Evolutionary conservation across 495 filamentous ascomycete species (phyloP), one percentile per base, ranked within the genome.

Genomic region (Elasticomyces elasticus): DNA sequence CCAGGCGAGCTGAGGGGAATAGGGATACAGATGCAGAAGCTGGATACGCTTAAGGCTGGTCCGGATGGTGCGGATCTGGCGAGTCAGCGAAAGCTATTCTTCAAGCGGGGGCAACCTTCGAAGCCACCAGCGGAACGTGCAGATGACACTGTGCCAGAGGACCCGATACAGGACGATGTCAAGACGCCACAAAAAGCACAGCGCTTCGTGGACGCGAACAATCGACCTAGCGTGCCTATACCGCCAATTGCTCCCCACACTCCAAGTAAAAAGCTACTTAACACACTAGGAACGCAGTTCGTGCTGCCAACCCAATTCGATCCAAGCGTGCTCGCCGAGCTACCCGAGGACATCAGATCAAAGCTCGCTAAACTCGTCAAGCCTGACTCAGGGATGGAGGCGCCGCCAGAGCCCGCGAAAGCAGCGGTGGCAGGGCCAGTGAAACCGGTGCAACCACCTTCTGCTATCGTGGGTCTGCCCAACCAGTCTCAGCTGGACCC

Each of bases 1-100:
- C 87, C 92, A 0, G 91, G 90, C 5, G 94, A 97, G 63, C 73
- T 98, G 25, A 74, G 92, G 61, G 92, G 92, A 11, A 70, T 98
- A 24, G 94, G 91, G 0, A 74, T 97, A 1, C 89, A 95, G 64
- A 84, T 95, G 81, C 89, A 86, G 19, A 95, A 87, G 69, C 76
- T 98, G 5, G 89, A 98, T 55, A 82, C 83, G 10, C 67, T 89
- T 44, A 92, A 86, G 61, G 54, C 64, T 10, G 45, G 57, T 9
- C 49, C 25, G 10, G 63, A 63, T 26, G 69, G 69, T 5, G 50
- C 46, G 22, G 35, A 59, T 11, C 61, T 67, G 19, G 68, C 71
- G 55, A 72, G 66, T 64, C 85, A 90, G 63, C 76, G 71, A 50
- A 79, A 76, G 49, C 69, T 87, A 22, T 75, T 76, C 30, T 84